Conservation (phyloP, 176 grass and related monocot species). For the Carex cristatella region DNA sequence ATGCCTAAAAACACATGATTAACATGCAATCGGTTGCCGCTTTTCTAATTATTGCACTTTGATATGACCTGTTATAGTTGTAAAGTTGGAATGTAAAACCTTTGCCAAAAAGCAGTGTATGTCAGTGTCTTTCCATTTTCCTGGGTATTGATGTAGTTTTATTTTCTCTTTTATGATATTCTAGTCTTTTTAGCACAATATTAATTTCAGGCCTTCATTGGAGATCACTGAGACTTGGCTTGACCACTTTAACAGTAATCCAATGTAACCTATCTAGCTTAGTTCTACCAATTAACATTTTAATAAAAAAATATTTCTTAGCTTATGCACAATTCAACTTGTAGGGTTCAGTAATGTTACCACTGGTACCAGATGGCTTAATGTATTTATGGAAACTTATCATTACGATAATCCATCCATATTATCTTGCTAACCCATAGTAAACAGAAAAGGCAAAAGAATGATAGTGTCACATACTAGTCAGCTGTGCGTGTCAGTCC, state of each 20-base stretch:
- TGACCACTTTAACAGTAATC: slow-evolving; percentile 1
- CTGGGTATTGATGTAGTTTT: background rate
- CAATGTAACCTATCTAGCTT: slow-evolving; percentile 1
- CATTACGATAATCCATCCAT: background rate
- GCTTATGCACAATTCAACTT: background rate
- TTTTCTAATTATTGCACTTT: background rate
- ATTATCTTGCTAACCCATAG: background rate
- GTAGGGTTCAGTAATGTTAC: background rate
- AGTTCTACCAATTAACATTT: background rate
- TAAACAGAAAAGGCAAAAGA: background rate
- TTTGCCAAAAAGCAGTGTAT: background rate
- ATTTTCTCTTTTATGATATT: background rate
- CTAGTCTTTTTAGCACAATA: background rate
- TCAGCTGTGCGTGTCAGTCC: background rate
- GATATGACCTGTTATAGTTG: background rate
- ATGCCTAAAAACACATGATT: background rate
- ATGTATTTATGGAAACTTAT: background rate
- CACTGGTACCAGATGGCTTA: background rate
- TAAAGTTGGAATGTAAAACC: background rate
- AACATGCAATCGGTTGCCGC: background rate
- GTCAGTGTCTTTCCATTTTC: background rate
- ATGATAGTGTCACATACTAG: background rate
- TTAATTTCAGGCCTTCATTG: slow-evolving; percentile 10
- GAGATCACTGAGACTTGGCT: slow-evolving; percentile 12
- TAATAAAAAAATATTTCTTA: background rate